These are phyloP conservation scores for Oropetium thomaeum DNA, from an alignment of 176 grass and related monocot species.

Conservation along the genomic window DNA sequence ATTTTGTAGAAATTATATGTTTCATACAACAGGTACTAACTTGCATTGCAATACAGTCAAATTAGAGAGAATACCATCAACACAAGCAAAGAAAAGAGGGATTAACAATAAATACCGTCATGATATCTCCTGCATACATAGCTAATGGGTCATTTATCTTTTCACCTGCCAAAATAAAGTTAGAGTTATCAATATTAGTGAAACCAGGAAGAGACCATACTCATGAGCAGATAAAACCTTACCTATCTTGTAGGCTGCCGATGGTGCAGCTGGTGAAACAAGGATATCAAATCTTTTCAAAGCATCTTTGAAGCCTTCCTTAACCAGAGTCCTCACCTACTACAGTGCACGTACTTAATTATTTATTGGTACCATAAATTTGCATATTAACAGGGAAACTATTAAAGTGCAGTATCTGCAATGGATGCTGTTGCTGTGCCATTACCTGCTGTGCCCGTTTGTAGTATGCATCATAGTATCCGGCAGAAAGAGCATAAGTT, in stretches of 20 bases:
- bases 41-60: neutral
- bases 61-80: neutral
- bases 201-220: slow-evolving; percentile 4
- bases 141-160: slow-evolving; percentile 94
- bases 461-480: slow-evolving; percentile 97
- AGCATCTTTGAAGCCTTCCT: slow-evolving; percentile 89
- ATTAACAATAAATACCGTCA: slow-evolving; percentile 66
- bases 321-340: slow-evolving; percentile 93
- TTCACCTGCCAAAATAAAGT: slow-evolving; percentile 59
- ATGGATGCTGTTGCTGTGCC: slow-evolving; percentile 20
- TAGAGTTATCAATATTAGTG: neutral
- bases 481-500: slow-evolving; percentile 91
- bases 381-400: neutral
- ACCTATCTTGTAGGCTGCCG: slow-evolving; percentile 95
- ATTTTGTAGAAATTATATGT: neutral
- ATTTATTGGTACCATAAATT: slow-evolving; percentile 18
- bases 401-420: slow-evolving; percentile 3
- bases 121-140: slow-evolving; percentile 93
- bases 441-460: slow-evolving; percentile 90
- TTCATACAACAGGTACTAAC: neutral
- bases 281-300: slow-evolving; percentile 71
- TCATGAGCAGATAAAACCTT: slow-evolving; percentile 24
- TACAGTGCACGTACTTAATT: slow-evolving; percentile 24
- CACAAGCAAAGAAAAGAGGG: neutral
- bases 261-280: slow-evolving; percentile 88